These are phyloP conservation scores for Myrica gale DNA, from an alignment of 306 rosid genomes.

Conservation along the genomic window DNA sequence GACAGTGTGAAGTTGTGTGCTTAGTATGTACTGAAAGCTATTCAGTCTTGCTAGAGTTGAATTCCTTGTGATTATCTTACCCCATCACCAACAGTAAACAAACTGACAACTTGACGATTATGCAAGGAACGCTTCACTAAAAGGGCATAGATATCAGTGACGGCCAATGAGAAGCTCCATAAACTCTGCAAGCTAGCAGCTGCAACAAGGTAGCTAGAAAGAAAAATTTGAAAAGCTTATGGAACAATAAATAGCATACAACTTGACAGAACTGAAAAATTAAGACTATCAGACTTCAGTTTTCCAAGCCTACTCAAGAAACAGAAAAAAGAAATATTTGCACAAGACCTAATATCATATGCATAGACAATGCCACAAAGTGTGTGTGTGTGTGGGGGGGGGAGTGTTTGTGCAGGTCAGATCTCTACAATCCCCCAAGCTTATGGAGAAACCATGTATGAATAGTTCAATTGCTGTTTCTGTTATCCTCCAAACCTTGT, in stretches of 20 bases:
- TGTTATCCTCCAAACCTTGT: not conserved
- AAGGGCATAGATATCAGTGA: slow-evolving; percentile 75
- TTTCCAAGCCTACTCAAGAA: not conserved
- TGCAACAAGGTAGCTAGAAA: slow-evolving; percentile 74
- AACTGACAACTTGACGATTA: slow-evolving; percentile 50
- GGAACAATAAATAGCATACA: not conserved
- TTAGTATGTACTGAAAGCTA: slow-evolving; percentile 15
- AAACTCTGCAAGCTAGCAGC: slow-evolving; percentile 71
- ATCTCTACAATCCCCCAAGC: not conserved
- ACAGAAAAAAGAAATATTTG: not conserved
- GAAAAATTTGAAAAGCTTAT: slow-evolving; percentile 24
- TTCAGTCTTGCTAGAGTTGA: not conserved
- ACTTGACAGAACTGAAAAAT: not conserved
- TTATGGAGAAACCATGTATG: not conserved
- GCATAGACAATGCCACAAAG: not conserved
- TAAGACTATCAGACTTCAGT: not conserved
- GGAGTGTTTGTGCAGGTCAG: not conserved
- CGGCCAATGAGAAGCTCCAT: slow-evolving; percentile 76
- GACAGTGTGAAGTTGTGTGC: not conserved
- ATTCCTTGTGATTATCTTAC: slow-evolving; percentile 45
- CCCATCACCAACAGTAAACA: slow-evolving; percentile 90
- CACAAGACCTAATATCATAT: not conserved
- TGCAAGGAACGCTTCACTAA: slow-evolving; percentile 73
- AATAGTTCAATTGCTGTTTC: not conserved
- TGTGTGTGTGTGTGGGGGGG: no score